phyloP scores from a whole-genome alignment of 768 basidiomycete species.

The Xerocomus brunneocitrinus region DNA sequence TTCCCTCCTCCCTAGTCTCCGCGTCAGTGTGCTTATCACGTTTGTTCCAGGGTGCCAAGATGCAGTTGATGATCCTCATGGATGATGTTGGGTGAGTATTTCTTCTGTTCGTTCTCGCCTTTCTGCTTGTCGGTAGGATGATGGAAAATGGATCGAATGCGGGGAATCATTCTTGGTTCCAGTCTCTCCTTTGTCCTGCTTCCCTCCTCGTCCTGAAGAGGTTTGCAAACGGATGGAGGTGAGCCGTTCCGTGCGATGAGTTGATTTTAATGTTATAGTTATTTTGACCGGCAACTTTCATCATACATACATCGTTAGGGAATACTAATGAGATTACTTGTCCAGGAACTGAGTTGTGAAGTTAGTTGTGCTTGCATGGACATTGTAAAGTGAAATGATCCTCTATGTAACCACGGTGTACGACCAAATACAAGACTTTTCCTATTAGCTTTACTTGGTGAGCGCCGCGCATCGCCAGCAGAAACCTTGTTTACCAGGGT shows the following conservation, averaged over 20 bases:
- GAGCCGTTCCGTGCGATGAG: conserved; percentile 24
- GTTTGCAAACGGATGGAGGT: conserved; percentile 20
- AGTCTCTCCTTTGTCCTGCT: conserved; percentile 23
- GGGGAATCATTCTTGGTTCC: conserved; percentile 20
- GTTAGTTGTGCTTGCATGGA: conserved; percentile 1
- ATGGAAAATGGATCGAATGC: conserved; percentile 20
- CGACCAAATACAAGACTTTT: conserved; percentile 5
- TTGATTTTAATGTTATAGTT: conserved; percentile 27
- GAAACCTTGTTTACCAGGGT: too few species aligned
- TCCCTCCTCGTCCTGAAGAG: conserved; percentile 25
- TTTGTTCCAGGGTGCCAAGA: not conserved
- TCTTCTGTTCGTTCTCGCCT: not conserved
- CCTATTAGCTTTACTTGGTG: not conserved
- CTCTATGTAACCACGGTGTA: conserved; percentile 5
- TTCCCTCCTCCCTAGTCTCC: not conserved
- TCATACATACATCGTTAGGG: not conserved
- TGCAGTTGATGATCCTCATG: not conserved
- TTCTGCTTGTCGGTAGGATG: conserved; percentile 25
- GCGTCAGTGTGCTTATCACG: conserved; percentile 4
- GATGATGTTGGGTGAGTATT: conserved; percentile 7
- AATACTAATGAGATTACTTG: conserved; percentile 7
- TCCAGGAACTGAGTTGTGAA: conserved; percentile 10
- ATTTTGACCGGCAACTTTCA: conserved; percentile 24
- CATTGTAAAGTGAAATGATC: conserved; percentile 5
- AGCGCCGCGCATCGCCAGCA: too few species aligned